Evolutionary conservation across 208 protist species (phyloP), one percentile per base, ranked within the genome.

Genomic region (Phytomonas francai): DNA sequence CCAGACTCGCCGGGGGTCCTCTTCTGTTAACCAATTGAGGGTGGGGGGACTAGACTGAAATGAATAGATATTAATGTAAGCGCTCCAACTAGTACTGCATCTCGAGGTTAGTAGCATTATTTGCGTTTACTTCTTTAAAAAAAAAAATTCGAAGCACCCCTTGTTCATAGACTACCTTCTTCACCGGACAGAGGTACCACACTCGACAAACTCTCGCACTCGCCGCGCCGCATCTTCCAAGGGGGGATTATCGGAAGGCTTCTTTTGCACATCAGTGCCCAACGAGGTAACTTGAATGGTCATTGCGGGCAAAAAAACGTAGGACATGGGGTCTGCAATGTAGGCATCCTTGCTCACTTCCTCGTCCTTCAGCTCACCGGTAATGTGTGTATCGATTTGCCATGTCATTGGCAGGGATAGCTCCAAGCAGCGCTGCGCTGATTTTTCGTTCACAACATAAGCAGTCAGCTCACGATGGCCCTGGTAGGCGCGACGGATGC

Each of bases 371-470:
- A 74, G 63, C 28, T 78, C 63, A 67, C 71, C 88, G 72, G 81
- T 88, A 63, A 95, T 90, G 78, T 97, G 92, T 32, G 92, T 97
- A 72, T 97, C 92, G 31, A 97, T 73, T 65, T 97, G 92, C 89
- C 92, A 97, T 27, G 89, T 97, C 84, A 97, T 83, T n/a, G 84
- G 83, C 34, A 83, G 58, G 1, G 89, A 84, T 0, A 95, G 79
- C 29, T 88, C 87, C 8, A 97, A 75, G 62, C 88, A 95, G 39
- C 89, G 83, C 61, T 77, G 57, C 14, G 92, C 92, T 11, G 85
- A 80, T n/a, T 36, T 51, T 19, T 78, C 74, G 68, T 95, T 67
- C 27, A 95, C 59, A 2, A 97, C 86, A 71, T 97, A 97, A 1
- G 89, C 92, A 2, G 89, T 97, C 5, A 97, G 84, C 79, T 97